phyloP scores from a whole-genome alignment of 495 filamentous ascomycete species.

The Podospora pseudocomata region DNA sequence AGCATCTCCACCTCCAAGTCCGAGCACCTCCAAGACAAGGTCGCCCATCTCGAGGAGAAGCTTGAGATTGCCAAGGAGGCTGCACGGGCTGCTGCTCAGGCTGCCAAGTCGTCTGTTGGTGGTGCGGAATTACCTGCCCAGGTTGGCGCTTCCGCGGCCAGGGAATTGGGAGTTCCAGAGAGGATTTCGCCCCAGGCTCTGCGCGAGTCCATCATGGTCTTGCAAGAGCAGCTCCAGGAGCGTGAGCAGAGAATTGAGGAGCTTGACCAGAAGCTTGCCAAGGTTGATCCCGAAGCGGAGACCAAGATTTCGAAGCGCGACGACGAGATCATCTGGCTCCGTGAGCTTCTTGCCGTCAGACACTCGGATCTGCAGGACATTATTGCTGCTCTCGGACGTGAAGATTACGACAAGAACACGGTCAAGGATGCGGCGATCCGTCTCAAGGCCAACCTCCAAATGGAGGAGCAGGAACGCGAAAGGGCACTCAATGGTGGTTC shows the following conservation, averaged over 20 bases:
- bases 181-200: slow-evolving; percentile 91
- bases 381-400: slow-evolving; percentile 69
- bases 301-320: slow-evolving; percentile 82
- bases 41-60: slow-evolving; percentile 76
- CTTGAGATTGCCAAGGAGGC: slow-evolving; percentile 87
- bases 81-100: slow-evolving; percentile 79
- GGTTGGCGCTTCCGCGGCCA: slow-evolving; percentile 38
- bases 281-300: slow-evolving; percentile 67
- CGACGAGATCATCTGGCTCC: slow-evolving; percentile 92
- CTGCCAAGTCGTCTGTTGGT: slow-evolving; percentile 64
- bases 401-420: slow-evolving; percentile 66
- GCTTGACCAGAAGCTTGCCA: slow-evolving; percentile 67
- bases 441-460: slow-evolving; percentile 88
- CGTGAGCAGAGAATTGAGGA: slow-evolving; percentile 84
- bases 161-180: slow-evolving; percentile 59
- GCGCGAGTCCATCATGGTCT: slow-evolving; percentile 89
- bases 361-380: slow-evolving; percentile 91
- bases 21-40: slow-evolving; percentile 74
- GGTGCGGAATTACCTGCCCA: slow-evolving; percentile 32
- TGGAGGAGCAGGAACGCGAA: slow-evolving; percentile 94
- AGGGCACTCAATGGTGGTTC: slow-evolving; percentile 55
- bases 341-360: slow-evolving; percentile 86
- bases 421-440: slow-evolving; percentile 89
- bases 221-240: slow-evolving; percentile 94
- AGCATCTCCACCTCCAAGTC: slow-evolving; percentile 74